Percentiles rank a stretch among this genome's conserved stretches.
Evolutionary conservation across 139 green algal genomes (phyloP).

Genomic region (Desmodesmus armatus): DNA sequence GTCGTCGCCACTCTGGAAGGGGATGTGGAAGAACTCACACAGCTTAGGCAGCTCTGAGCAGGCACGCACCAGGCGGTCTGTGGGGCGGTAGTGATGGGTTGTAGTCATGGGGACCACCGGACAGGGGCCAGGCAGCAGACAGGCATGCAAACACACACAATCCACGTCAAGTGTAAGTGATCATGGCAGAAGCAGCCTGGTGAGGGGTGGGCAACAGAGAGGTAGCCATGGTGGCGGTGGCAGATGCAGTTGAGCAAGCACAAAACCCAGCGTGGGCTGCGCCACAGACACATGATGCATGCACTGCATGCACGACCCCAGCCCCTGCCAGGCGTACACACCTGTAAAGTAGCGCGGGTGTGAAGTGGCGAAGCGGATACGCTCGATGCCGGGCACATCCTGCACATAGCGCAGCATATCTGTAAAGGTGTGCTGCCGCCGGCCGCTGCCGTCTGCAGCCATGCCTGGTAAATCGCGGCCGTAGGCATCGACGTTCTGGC

Average conservation of each 20-base stretch:
- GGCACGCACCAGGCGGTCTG: conserved; percentile 91
- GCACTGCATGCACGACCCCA: too few species aligned
- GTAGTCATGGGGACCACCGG: too few species aligned
- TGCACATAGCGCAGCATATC: conserved; percentile 93
- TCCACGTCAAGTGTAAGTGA: too few species aligned
- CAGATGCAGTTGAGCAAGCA: too few species aligned
- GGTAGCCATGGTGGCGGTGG: too few species aligned
- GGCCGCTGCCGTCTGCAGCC: conserved; percentile 80
- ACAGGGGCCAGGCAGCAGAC: neutral
- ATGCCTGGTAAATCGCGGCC: conserved; percentile 91
- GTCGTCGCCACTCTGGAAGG: conserved; percentile 96
- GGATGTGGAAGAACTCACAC: conserved; percentile 99
- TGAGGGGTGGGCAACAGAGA: too few species aligned
- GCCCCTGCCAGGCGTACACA: neutral
- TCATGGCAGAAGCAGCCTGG: neutral
- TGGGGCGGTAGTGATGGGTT: too few species aligned
- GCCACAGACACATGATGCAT: too few species aligned
- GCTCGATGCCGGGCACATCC: conserved; percentile 92
- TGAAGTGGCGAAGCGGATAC: conserved; percentile 96
- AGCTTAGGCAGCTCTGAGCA: conserved; percentile 95
- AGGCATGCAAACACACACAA: neutral
- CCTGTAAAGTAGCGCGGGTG: conserved; percentile 95
- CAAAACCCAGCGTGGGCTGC: too few species aligned
- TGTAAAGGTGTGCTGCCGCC: conserved; percentile 93
- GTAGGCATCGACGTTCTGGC: conserved; percentile 98